Evolutionary conservation across 768 basidiomycete species (phyloP), one percentile per base, ranked within the genome.

Genomic region (Lactarius psammicola): DNA sequence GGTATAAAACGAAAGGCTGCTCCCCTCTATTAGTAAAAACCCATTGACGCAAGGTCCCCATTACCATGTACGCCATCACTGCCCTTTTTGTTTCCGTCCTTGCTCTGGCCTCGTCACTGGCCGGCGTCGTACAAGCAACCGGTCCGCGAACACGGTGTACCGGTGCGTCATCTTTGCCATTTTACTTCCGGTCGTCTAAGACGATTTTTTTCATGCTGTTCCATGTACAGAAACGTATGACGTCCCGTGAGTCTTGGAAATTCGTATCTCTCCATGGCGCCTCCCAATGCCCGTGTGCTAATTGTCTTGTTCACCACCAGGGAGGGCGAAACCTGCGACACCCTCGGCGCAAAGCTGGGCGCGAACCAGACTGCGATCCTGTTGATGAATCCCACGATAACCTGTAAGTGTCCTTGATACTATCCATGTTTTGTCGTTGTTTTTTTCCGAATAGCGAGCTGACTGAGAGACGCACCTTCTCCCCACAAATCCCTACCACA

Each of bases 71-170:
- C 20, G 26, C 13, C 34, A 10, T 56, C 54, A 31, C 54, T 38
- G 20, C 42, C 30, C n/a, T 20, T 3, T 18, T 64, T 40, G 30
- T 64, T 34, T 54, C 56, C 17, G 38, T 42, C 28, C 62, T 66
- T 26, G n/a, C 62, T 53, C 30, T 65, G 33, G 28, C 20, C 34
- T 40, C 62, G 8, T 30, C 42, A 0, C 20, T 59, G 63, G 28
- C 57, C n/a, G 38, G 38, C 20, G 34, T 63, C 28, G 56, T 64
- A 33, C 31, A 51, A 26, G 66, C 60, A 1, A 9, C 1, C 28
- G 66, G 56, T 26, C 63, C 66, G 5, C 57, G 57, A 20, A 9
- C 28, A 26, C 53, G 33, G 31, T 65, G 63, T 26, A 6, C 2
- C 9, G 54, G 66, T 67, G 26, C n/a, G 63, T 56, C 13, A 8